Percentiles rank a stretch among this genome's conserved stretches.
Evolutionary conservation across 352 stramenopile genomes (phyloP).

Genomic region (Pythium pyrilobum): DNA sequence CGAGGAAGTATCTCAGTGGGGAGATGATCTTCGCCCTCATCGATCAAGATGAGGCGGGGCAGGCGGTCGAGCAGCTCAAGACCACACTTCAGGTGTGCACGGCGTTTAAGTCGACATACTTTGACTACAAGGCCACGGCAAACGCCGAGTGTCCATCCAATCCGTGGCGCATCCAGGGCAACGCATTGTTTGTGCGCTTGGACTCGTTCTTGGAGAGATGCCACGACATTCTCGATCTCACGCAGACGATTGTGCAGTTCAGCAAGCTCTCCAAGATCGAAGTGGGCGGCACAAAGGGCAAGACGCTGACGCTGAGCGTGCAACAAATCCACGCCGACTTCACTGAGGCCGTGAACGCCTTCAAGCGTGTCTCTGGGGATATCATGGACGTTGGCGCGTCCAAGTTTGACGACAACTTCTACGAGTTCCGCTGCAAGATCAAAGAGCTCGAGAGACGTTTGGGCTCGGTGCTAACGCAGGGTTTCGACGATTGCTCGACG

Average conservation of each 20-base stretch:
- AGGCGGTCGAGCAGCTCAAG: conserved; percentile 94
- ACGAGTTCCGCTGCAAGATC: conserved; percentile 96
- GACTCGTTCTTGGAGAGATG: conserved; percentile 97
- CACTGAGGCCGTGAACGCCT: conserved; percentile 89
- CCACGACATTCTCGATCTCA: conserved; percentile 97
- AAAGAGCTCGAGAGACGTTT: conserved; percentile 97
- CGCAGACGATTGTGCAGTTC: conserved; percentile 98
- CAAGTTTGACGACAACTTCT: conserved; percentile 98
- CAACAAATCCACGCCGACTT: conserved; percentile 97
- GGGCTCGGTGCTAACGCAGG: conserved; percentile 94
- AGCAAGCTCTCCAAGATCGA: conserved; percentile 97
- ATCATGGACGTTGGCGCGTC: conserved; percentile 97
- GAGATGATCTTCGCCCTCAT: conserved; percentile 97
- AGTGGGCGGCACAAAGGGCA: conserved; percentile 96
- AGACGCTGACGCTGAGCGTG: conserved; percentile 90
- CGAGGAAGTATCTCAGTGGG: conserved; percentile 89
- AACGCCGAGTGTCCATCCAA: conserved; percentile 97
- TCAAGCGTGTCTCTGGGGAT: conserved; percentile 96
- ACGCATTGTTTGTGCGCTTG: conserved; percentile 95
- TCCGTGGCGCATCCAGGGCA: conserved; percentile 97
- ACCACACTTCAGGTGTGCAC: conserved; percentile 92
- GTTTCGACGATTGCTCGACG: conserved; percentile 97
- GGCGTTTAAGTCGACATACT: conserved; percentile 97
- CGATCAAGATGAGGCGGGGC: conserved; percentile 93
- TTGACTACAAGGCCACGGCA: conserved; percentile 97